Percentiles rank a stretch among this genome's conserved stretches.
These are phyloP conservation scores for Telfairia occidentalis DNA, from an alignment of 331 rosid species.

Conservation along the genomic window DNA sequence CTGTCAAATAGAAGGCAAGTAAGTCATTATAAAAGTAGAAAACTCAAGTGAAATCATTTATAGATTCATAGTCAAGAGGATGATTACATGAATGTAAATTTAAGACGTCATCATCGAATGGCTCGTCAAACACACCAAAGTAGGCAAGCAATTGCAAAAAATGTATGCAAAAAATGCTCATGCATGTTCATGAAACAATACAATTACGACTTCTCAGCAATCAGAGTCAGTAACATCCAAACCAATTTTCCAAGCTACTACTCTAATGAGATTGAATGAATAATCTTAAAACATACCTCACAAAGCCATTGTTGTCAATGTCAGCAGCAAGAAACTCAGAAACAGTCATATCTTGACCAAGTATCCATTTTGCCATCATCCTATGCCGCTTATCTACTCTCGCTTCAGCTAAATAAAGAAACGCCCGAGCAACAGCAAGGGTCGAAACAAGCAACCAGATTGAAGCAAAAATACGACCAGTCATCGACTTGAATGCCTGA, in stretches of 20 bases:
- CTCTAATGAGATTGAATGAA: background rate
- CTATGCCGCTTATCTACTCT: slow-evolving; percentile 94
- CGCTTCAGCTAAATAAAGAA: slow-evolving; percentile 89
- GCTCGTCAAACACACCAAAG: background rate
- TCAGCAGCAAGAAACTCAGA: slow-evolving; percentile 94
- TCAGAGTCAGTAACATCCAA: slow-evolving; percentile 1
- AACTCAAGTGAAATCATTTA: background rate
- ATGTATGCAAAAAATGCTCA: background rate
- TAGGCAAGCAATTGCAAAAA: background rate
- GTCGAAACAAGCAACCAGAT: slow-evolving; percentile 94
- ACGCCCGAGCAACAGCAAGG: slow-evolving; percentile 83
- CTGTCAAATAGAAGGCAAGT: background rate
- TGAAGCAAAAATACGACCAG: slow-evolving; percentile 79
- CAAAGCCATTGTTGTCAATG: slow-evolving; percentile 82
- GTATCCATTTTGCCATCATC: slow-evolving; percentile 91
- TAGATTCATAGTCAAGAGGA: background rate
- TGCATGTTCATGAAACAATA: background rate
- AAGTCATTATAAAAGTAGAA: background rate
- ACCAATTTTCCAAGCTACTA: background rate
- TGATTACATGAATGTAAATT: background rate
- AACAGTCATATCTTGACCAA: slow-evolving; percentile 91
- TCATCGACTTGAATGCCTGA: slow-evolving; percentile 53
- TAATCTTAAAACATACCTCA: slow-evolving; percentile 41
- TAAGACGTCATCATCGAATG: background rate
- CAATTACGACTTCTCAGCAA: background rate